Conservation (phyloP, 1,284 basidiomycete genomes). For the Ceratobasidium theobromae region DNA sequence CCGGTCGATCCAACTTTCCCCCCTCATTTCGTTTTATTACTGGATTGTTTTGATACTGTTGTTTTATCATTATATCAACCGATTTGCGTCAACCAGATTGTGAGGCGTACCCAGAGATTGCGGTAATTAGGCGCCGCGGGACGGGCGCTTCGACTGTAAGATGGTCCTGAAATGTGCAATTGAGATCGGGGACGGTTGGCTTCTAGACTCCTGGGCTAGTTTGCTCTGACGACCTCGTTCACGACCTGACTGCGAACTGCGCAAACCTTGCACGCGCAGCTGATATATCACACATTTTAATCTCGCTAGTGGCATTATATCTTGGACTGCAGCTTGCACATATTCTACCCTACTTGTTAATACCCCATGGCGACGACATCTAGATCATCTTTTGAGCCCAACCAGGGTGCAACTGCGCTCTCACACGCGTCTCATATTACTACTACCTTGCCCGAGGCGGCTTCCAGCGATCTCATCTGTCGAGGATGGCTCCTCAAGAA, state of each 20-base stretch:
- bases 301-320: background rate
- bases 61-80: constrained; percentile 4
- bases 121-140: background rate
- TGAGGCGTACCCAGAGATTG: background rate
- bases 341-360: background rate
- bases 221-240: constrained; percentile 1
- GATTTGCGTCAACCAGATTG: too few species aligned
- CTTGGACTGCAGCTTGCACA: background rate
- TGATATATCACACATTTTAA: too few species aligned
- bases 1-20: background rate
- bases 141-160: constrained; percentile 17
- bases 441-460: constrained; percentile 5
- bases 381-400: constrained; percentile 11
- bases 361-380: constrained; percentile 4
- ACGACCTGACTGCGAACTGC: background rate
- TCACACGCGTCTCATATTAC: constrained; percentile 14
- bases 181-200: background rate
- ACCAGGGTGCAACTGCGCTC: constrained; percentile 9
- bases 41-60: background rate
- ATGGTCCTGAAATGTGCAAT: constrained; percentile 15
- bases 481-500: constrained; percentile 79
- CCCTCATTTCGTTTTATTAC: background rate
- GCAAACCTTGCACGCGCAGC: too few species aligned
- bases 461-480: constrained; percentile 28
- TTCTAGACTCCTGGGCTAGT: background rate